Evolutionary conservation across 805 yeast genomes (phyloP).

Genomic region (Metschnikowia lochheadii): DNA sequence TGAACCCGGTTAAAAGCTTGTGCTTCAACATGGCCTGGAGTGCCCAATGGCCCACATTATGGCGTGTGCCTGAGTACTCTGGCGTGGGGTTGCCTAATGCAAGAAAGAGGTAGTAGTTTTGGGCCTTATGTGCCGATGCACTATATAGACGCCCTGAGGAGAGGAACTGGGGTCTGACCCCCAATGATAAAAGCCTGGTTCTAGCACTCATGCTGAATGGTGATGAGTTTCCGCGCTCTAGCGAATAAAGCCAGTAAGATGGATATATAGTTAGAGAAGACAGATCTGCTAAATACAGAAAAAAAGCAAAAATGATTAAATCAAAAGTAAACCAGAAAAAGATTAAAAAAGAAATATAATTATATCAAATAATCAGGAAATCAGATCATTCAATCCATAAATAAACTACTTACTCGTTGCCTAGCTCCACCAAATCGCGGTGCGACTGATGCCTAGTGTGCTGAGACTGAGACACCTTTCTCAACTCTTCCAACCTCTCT

Average conservation of each 20-base stretch:
- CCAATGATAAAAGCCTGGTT: neutral
- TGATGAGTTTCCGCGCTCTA: neutral
- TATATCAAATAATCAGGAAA: too few species aligned
- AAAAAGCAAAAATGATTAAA: too few species aligned
- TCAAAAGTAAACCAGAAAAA: too few species aligned
- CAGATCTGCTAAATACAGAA: too few species aligned
- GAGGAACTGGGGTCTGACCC: neutral
- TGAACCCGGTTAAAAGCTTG: constrained; percentile 37
- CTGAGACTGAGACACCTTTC: constrained; percentile 46
- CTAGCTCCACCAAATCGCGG: constrained; percentile 24
- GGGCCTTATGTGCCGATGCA: neutral
- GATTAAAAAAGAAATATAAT: too few species aligned
- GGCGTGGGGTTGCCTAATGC: constrained; percentile 80
- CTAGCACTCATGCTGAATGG: neutral
- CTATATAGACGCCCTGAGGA: neutral
- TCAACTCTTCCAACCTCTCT: constrained; percentile 62
- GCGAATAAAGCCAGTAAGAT: too few species aligned
- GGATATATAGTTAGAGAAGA: too few species aligned
- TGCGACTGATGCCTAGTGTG: constrained; percentile 33
- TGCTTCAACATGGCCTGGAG: constrained; percentile 55
- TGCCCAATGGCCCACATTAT: constrained; percentile 69
- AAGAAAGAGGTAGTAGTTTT: constrained; percentile 6
- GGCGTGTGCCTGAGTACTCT: constrained; percentile 58
- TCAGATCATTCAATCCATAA: neutral
- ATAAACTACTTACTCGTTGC: neutral